Base-by-base conservation (phyloP, 257 asterid genomes). In the Capsicum pubescens region DNA sequence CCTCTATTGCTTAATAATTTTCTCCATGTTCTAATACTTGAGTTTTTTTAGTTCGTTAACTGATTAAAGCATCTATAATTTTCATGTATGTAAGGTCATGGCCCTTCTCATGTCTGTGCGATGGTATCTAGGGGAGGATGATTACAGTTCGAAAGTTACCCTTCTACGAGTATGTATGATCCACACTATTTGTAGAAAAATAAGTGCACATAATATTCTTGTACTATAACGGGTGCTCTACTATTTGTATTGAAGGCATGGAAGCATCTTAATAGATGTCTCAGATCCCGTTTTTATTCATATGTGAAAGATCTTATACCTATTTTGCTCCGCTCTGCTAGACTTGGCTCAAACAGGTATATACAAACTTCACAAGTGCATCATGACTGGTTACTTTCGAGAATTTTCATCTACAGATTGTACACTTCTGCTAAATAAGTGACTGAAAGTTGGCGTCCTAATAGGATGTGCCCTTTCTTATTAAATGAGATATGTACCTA, bases 101-200 rank as follows among this genome's bases (percentile, higher is more conserved):
- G 21, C 21, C 13, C 52, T 36, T 68, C 76, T 68, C 50, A 6
- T 3, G 76, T 68, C 12, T 68, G 11, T 7, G 76, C 6, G 21
- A 15, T 68, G 21, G 21, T 68, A 7, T 36, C 7, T 68, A 36
- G 52, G 17, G 3, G 76, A 68, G 76, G 21, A 35, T 13, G 74
- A 36, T 67, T 11, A 67, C 16, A 36, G 12, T 14, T 36, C 35
- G 19, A 67, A 68, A 68, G 52, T 15, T 39, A 36, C 19, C 19
- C 76, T 68, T 68, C 76, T 35, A 68, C 21, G 21, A 68, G 76
- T 68, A 68, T 7, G 50, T 36, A 68, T 68, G 13, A 36, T 68
- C 52, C 26, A 68, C 36, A 66, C 46, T 39, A 64, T 3, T 36
- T 36, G 15, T 19, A 19, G 35, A 63, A 63, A 63, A 63, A 21